Evolutionary conservation across 2,329 filamentous ascomycete genomes (phyloP).

Genomic region (Cladosporium oxysporum): DNA sequence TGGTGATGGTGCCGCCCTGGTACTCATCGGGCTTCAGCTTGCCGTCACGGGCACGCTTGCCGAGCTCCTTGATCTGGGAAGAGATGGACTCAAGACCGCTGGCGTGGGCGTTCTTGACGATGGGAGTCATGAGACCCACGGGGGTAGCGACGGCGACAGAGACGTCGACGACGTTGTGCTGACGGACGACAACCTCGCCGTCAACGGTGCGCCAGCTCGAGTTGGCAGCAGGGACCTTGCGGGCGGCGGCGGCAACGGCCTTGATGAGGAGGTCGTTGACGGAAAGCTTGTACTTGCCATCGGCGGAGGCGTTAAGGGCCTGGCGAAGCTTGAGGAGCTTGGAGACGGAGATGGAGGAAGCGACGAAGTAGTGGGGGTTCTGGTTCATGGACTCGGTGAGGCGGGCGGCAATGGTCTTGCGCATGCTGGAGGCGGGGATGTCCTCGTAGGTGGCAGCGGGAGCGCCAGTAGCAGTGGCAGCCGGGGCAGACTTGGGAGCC

Average conservation of each 20-base stretch:
- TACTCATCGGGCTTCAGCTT: conserved; percentile 99
- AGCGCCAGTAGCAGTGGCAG: conserved; percentile 53
- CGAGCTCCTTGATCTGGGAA: conserved; percentile 87
- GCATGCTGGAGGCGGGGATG: conserved; percentile 84
- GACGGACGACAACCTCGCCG: conserved; percentile 77
- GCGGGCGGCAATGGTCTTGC: conserved; percentile 93
- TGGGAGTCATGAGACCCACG: conserved; percentile 92
- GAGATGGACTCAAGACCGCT: conserved; percentile 90
- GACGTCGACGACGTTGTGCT: conserved; percentile 91
- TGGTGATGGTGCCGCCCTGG: conserved; percentile 98
- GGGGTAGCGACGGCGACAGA: conserved; percentile 95
- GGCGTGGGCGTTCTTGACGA: conserved; percentile 84
- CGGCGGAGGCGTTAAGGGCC: conserved; percentile 82
- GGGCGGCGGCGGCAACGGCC: conserved; percentile 82
- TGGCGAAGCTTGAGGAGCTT: conserved; percentile 96
- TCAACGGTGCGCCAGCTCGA: conserved; percentile 84
- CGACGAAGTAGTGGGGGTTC: conserved; percentile 98
- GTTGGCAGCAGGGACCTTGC: conserved; percentile 95
- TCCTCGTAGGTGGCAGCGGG: conserved; percentile 74
- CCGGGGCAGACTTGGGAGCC: conserved; percentile 56
- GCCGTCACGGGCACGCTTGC: conserved; percentile 91
- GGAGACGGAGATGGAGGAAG: conserved; percentile 82
- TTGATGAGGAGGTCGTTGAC: conserved; percentile 99
- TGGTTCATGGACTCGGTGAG: conserved; percentile 85
- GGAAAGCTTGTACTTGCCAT: conserved; percentile 98